Evolutionary conservation across 139 green algal genomes (phyloP).

Genomic region (Tetraselmis striata): DNA sequence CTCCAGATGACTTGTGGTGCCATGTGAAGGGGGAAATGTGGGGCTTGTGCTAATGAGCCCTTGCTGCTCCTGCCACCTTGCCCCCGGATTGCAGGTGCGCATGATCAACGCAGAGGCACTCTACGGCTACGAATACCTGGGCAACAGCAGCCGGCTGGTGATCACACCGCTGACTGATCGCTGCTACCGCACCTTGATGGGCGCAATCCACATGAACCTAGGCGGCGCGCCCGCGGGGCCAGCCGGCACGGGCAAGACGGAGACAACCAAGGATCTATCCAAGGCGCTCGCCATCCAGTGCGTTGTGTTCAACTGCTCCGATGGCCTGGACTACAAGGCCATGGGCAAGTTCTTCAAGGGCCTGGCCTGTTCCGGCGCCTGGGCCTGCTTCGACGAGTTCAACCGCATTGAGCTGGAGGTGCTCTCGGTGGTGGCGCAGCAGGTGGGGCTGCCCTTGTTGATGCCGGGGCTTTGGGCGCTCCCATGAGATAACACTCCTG

Average conservation of each 20-base stretch:
- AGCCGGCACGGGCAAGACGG: constrained; percentile 40
- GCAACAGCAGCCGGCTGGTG: constrained; percentile 55
- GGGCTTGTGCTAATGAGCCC: no score
- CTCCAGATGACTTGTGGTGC: no score
- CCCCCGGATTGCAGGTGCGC: constrained; percentile 17
- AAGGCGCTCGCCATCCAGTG: constrained; percentile 40
- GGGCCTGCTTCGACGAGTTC: constrained; percentile 65
- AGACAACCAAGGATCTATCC: constrained; percentile 44
- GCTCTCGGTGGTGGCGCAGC: constrained; percentile 51
- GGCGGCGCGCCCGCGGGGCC: constrained; percentile 49
- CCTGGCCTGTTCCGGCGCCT: constrained; percentile 28
- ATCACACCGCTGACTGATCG: constrained; percentile 59
- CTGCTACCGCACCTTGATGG: constrained; percentile 54
- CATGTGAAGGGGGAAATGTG: no score
- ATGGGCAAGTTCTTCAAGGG: constrained; percentile 57
- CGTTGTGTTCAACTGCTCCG: constrained; percentile 44
- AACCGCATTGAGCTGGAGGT: constrained; percentile 42
- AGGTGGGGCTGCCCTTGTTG: constrained; percentile 31
- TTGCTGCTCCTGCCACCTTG: no score
- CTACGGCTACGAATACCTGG: not conserved
- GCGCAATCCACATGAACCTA: constrained; percentile 58
- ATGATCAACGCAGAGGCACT: constrained; percentile 59
- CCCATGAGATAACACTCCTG: constrained; percentile 1
- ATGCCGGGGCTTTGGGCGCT: no score
- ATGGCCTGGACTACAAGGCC: constrained; percentile 33